These are phyloP conservation scores for Yarrowia divulgata DNA, from an alignment of 805 yeast genomes.

Conservation along the genomic window DNA sequence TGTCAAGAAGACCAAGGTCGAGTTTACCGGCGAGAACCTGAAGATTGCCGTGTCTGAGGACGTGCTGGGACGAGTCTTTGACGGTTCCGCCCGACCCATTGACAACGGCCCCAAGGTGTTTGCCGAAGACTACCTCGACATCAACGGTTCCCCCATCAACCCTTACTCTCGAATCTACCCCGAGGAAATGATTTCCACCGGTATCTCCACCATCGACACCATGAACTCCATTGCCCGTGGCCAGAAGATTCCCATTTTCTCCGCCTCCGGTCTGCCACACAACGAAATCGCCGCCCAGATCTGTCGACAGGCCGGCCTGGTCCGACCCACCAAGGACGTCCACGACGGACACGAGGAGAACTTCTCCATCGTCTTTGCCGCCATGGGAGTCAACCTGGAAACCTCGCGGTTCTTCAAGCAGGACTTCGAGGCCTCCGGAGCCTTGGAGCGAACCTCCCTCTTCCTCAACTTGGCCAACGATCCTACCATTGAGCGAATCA, in stretches of 20 bases:
- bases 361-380: slow-evolving; percentile 98
- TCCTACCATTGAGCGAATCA: slow-evolving; percentile 99
- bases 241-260: slow-evolving; percentile 98
- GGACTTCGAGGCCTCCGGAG: slow-evolving; percentile 99
- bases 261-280: slow-evolving; percentile 99
- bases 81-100: slow-evolving; percentile 98
- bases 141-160: slow-evolving; percentile 98
- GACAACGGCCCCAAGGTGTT: slow-evolving; percentile 98
- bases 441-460: slow-evolving; percentile 95
- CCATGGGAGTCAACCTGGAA: slow-evolving; percentile 99
- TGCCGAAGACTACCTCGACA: slow-evolving; percentile 98
- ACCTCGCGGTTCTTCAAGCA: slow-evolving; percentile 98
- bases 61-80: slow-evolving; percentile 95
- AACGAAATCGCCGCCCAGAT: slow-evolving; percentile 99
- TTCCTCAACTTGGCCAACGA: slow-evolving; percentile 98
- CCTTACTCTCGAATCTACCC: slow-evolving; percentile 99
- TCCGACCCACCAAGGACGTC: slow-evolving; percentile 98
- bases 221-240: slow-evolving; percentile 99
- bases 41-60: slow-evolving; percentile 96
- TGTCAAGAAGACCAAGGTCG: slow-evolving; percentile 96
- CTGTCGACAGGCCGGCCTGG: slow-evolving; percentile 99
- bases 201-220: slow-evolving; percentile 97
- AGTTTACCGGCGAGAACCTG: slow-evolving; percentile 94
- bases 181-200: slow-evolving; percentile 99
- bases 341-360: slow-evolving; percentile 99